Conservation (phyloP, 805 yeast genomes). For the Kluyveromyces starmeri region DNA sequence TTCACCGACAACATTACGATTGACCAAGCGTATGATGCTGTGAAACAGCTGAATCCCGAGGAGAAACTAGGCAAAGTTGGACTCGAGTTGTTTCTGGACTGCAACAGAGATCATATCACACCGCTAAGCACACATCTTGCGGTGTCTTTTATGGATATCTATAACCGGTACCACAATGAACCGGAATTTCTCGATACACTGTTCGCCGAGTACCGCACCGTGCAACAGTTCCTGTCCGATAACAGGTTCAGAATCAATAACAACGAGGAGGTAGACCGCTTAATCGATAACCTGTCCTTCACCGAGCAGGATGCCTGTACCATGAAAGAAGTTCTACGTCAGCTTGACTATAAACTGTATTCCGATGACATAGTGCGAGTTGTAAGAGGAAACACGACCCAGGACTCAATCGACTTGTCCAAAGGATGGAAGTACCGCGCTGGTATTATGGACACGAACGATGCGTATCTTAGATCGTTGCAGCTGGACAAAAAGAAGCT, state of each 20-base stretch:
- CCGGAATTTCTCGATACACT: neutral
- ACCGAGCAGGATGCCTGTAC: slow-evolving; percentile 12
- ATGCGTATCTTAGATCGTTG: slow-evolving; percentile 23
- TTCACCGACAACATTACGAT: slow-evolving; percentile 15
- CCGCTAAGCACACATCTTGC: slow-evolving; percentile 18
- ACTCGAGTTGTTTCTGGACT: slow-evolving; percentile 19
- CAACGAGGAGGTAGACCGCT: slow-evolving; percentile 12
- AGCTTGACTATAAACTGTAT: slow-evolving; percentile 20
- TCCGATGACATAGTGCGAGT: slow-evolving; percentile 26
- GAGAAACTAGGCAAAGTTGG: slow-evolving; percentile 21
- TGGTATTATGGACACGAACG: slow-evolving; percentile 22
- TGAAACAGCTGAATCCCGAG: slow-evolving; percentile 6
- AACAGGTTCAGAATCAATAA: slow-evolving; percentile 12
- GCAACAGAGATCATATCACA: slow-evolving; percentile 14
- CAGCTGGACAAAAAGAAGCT: slow-evolving; percentile 20
- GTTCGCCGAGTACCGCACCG: slow-evolving; percentile 8
- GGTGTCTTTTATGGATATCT: slow-evolving; percentile 11
- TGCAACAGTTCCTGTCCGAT: slow-evolving; percentile 10
- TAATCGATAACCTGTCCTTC: slow-evolving; percentile 12
- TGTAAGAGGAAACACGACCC: slow-evolving; percentile 18
- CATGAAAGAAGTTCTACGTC: slow-evolving; percentile 14
- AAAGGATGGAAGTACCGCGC: slow-evolving; percentile 26
- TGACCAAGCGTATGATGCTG: slow-evolving; percentile 11
- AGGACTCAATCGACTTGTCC: slow-evolving; percentile 24
- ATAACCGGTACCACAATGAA: slow-evolving; percentile 12